Evolutionary conservation across 2,329 filamentous ascomycete genomes (phyloP), one percentile per base, ranked within the genome.

Genomic region (Clathrospora elynae): DNA sequence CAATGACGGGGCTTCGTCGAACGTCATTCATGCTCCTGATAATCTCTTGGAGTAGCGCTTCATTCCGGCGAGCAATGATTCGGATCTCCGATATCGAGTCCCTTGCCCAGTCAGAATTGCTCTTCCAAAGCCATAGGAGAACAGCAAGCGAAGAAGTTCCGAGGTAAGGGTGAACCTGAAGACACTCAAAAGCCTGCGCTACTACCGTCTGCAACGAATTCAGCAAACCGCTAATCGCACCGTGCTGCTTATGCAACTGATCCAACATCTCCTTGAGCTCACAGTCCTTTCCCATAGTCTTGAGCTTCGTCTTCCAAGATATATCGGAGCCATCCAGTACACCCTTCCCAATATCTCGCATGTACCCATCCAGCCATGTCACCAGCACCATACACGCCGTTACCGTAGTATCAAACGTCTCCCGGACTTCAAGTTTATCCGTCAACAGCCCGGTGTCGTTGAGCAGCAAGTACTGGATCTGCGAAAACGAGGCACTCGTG

Each of bases 251-350:
- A 9, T 53, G 45, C 3, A 61, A 22, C 29, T 59, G 52, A 16
- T 42, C 22, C 16, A 48, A 40, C 12, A 59, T 20, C 17, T 58
- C 47, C 34, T 51, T 51, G 34, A 58, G 49, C 22, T 50, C 46
- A 19, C 42, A 31, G 12, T 59, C 57, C 23, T 54, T 59, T 53
- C 55, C 59, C 9, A 56, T 40, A n/a, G 47, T 53, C 24, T 46
- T 46, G 26, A 54, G 49, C 16, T 44, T 38, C 12, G 26, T 33
- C 35, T 51, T 53, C 57, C 53, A 55, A 4, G 38, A 44, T n/a
- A 16, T 18, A 23, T 29, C 38, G n/a, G 33, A 34, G 1, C 28
- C 35, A 10, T 29, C 19, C 6, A 47, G 25, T 4, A 46, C 23
- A 9, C 30, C 32, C 13, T 35, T 41, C 5, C 23, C 33, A 18